Evolutionary conservation across 768 basidiomycete genomes (phyloP).

Genomic region (Pulveroboletus frians): DNA sequence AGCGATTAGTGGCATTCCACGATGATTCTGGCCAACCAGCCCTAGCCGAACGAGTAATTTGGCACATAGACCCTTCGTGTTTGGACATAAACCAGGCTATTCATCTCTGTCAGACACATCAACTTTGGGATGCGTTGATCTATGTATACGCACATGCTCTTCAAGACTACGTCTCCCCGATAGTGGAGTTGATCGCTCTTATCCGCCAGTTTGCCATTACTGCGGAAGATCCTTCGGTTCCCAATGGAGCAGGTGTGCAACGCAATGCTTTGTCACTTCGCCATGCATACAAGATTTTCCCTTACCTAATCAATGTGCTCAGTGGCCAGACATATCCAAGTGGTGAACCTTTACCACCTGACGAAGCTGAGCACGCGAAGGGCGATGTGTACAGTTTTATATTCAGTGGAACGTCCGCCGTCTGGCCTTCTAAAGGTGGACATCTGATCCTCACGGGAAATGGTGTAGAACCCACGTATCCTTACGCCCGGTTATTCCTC

Average conservation of each 20-base stretch:
- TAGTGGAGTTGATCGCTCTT: constrained; percentile 78
- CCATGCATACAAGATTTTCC: constrained; percentile 88
- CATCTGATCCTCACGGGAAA: constrained; percentile 70
- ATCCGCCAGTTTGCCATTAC: constrained; percentile 44
- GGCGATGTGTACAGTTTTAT: constrained; percentile 74
- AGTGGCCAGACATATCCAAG: constrained; percentile 86
- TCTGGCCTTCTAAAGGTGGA: constrained; percentile 77
- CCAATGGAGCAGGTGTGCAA: constrained; percentile 12
- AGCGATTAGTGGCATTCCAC: constrained; percentile 75
- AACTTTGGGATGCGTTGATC: constrained; percentile 88
- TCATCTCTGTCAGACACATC: constrained; percentile 72
- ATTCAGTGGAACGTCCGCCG: constrained; percentile 72
- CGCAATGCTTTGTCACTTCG: constrained; percentile 34
- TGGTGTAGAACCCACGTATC: constrained; percentile 79
- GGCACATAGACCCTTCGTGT: constrained; percentile 90
- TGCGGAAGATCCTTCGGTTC: neutral
- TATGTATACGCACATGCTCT: constrained; percentile 90
- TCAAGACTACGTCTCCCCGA: constrained; percentile 81
- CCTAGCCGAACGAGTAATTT: constrained; percentile 83
- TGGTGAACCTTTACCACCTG: constrained; percentile 59
- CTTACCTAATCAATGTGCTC: constrained; percentile 76
- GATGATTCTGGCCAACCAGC: constrained; percentile 66
- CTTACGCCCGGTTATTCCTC: constrained; percentile 79
- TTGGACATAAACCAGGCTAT: constrained; percentile 94
- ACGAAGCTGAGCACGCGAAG: constrained; percentile 67